A percentile compares a stretch with the other conserved stretches of the same genome.
Conservation (phyloP, 208 protist species). For the Wallacemonas sp. region DNA sequence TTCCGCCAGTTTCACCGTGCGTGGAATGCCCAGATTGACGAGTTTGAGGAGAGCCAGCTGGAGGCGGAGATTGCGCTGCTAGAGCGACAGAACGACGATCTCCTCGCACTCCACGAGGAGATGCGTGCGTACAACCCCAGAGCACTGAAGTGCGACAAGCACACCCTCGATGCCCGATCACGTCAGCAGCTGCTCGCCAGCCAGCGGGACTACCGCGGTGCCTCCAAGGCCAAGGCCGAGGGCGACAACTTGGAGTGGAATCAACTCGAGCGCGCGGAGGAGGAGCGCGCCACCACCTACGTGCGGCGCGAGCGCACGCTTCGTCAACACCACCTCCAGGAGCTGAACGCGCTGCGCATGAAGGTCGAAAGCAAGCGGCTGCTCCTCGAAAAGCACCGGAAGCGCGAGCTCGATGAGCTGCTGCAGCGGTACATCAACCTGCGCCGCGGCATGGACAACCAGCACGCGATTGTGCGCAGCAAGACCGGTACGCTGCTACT, state of each 20-base stretch:
- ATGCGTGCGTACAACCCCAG: constrained; percentile 63
- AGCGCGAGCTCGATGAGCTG: constrained; percentile 86
- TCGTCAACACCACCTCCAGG: constrained; percentile 78
- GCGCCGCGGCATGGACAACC: constrained; percentile 75
- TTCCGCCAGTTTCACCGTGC: constrained; percentile 83
- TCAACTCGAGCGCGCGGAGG: constrained; percentile 75
- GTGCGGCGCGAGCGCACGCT: constrained; percentile 61
- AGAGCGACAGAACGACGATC: constrained; percentile 89
- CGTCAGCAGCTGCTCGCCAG: constrained; percentile 88
- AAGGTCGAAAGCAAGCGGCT: constrained; percentile 73
- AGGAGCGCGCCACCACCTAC: constrained; percentile 54
- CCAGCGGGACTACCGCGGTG: constrained; percentile 84
- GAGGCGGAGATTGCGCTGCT: constrained; percentile 79
- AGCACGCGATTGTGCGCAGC: constrained; percentile 88
- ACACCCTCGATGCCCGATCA: constrained; percentile 61
- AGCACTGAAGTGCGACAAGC: constrained; percentile 30
- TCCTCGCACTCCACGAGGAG: constrained; percentile 76
- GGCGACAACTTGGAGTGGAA: constrained; percentile 72
- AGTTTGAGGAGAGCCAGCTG: constrained; percentile 84
- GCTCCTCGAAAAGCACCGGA: constrained; percentile 75
- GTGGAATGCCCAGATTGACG: constrained; percentile 89
- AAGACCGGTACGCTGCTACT: constrained; percentile 85
- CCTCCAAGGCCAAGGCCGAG: constrained; percentile 75
- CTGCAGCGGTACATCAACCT: constrained; percentile 90
- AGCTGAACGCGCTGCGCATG: constrained; percentile 72